Percentiles rank a stretch among this genome's conserved stretches.
phyloP scores from a whole-genome alignment of 2,329 filamentous ascomycete genomes.

The Chaetomium globosum region DNA sequence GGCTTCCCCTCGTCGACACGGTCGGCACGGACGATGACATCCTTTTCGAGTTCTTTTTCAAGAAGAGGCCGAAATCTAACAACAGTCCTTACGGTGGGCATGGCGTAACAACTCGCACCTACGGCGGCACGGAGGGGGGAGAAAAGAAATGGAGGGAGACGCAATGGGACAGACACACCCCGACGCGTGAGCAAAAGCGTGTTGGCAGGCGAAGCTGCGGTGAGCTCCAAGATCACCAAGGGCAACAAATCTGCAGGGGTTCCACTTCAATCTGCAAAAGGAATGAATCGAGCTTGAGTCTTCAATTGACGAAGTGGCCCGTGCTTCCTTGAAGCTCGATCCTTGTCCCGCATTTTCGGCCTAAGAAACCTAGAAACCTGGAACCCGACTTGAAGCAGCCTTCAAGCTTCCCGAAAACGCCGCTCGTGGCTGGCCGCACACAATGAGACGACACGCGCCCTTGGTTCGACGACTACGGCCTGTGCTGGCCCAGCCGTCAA shows the following conservation, averaged over 20 bases:
- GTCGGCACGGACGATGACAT: conserved; percentile 77
- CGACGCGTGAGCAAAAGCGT: conserved; percentile 14
- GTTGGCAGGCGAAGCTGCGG: not conserved
- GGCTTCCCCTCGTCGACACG: conserved; percentile 63
- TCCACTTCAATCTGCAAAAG: not conserved
- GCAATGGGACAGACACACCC: conserved; percentile 5
- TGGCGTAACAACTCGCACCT: conserved; percentile 38
- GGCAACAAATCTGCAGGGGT: conserved; percentile 22
- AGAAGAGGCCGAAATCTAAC: conserved; percentile 88
- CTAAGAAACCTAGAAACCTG: not conserved
- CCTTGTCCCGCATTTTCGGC: conserved; percentile 18
- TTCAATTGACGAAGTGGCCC: not conserved
- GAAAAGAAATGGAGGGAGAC: conserved; percentile 11
- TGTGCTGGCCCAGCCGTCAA: conserved; percentile 34
- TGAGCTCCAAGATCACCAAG: conserved; percentile 24
- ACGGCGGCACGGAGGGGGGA: conserved; percentile 17
- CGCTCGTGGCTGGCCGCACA: conserved; percentile 17
- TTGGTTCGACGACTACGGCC: conserved; percentile 44
- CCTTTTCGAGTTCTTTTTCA: conserved; percentile 80
- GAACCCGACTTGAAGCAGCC: not conserved
- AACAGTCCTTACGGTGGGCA: conserved; percentile 76
- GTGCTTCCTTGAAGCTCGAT: not conserved
- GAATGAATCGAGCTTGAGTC: not conserved
- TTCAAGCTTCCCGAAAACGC: conserved; percentile 12
- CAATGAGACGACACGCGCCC: conserved; percentile 51